These are phyloP conservation scores for Letharia lupina DNA, from an alignment of 495 filamentous ascomycete genomes.

Conservation along the genomic window DNA sequence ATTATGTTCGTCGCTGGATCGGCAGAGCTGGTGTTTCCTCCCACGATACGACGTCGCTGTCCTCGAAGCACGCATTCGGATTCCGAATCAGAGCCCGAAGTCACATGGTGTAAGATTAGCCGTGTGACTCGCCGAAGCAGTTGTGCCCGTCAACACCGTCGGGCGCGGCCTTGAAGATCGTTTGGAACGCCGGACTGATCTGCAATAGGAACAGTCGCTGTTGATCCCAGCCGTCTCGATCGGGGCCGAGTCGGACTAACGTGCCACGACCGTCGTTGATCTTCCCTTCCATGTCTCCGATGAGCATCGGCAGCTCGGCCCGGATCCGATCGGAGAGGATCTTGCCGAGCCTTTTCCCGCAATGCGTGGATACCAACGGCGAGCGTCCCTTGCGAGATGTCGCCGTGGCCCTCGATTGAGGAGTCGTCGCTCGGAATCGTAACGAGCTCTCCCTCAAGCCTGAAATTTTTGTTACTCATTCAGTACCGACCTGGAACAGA, in stretches of 20 bases:
- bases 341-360: slow-evolving; percentile 42
- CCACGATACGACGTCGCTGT: slow-evolving; percentile 35
- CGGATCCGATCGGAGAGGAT: slow-evolving; percentile 51
- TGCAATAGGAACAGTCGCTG: slow-evolving; percentile 30
- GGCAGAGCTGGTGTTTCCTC: background rate
- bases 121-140: slow-evolving; percentile 46
- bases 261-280: slow-evolving; percentile 27
- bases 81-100: slow-evolving; percentile 55
- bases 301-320: slow-evolving; percentile 48
- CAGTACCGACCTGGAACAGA: too few species aligned
- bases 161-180: slow-evolving; percentile 28
- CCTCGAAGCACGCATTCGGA: slow-evolving; percentile 39
- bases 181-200: too few species aligned
- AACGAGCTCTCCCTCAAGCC: slow-evolving; percentile 22
- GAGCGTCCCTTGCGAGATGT: slow-evolving; percentile 26
- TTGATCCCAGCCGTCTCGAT: slow-evolving; percentile 39
- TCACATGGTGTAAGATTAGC: slow-evolving; percentile 34
- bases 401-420: slow-evolving; percentile 43
- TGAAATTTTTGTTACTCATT: too few species aligned
- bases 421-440: slow-evolving; percentile 35
- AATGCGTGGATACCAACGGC: slow-evolving; percentile 44
- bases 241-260: slow-evolving; percentile 42
- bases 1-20: slow-evolving; percentile 14
- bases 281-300: slow-evolving; percentile 46
- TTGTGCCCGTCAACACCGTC: slow-evolving; percentile 48